Evolutionary conservation across 148 eudicot species (phyloP).

Genomic region (Fagopyrum tataricum): DNA sequence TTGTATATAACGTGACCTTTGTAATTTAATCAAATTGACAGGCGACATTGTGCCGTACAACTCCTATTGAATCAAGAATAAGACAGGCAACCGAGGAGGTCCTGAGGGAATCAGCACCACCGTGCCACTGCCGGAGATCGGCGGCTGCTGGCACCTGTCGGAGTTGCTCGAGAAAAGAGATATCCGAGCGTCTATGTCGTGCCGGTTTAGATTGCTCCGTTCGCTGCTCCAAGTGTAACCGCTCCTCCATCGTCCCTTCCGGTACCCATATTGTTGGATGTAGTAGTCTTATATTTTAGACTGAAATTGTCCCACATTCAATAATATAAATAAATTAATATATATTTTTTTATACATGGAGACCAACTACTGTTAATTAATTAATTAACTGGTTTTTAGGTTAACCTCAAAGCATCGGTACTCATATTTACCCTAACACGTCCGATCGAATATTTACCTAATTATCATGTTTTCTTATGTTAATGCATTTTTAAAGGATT

Average conservation of each 20-base stretch:
- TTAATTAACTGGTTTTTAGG: too few relatives aligned
- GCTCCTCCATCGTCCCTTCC: conserved; percentile 21
- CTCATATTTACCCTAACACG: too few relatives aligned
- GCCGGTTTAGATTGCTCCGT: conserved; percentile 24
- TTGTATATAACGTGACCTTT: not conserved
- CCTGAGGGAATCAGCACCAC: conserved; percentile 10
- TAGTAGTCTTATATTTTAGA: too few relatives aligned
- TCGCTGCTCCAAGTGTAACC: conserved; percentile 29
- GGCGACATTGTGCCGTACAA: conserved; percentile 24
- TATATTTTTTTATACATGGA: too few relatives aligned
- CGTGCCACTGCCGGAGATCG: conserved; percentile 8
- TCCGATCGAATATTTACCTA: too few relatives aligned
- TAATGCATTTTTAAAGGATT: too few relatives aligned
- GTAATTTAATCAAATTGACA: not conserved
- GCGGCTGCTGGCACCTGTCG: conserved; percentile 5
- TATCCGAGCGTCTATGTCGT: conserved; percentile 15
- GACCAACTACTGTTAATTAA: too few relatives aligned
- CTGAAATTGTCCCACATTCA: too few relatives aligned
- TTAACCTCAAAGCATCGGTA: too few relatives aligned
- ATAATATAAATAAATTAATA: too few relatives aligned
- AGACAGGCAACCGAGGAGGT: conserved; percentile 27
- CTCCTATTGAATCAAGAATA: conserved; percentile 21
- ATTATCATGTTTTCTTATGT: not conserved
- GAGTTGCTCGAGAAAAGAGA: conserved; percentile 21
- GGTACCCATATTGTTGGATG: too few relatives aligned